phyloP scores from a whole-genome alignment of 1,139 yeast species.

The Zygotorulaspora mrakii region DNA sequence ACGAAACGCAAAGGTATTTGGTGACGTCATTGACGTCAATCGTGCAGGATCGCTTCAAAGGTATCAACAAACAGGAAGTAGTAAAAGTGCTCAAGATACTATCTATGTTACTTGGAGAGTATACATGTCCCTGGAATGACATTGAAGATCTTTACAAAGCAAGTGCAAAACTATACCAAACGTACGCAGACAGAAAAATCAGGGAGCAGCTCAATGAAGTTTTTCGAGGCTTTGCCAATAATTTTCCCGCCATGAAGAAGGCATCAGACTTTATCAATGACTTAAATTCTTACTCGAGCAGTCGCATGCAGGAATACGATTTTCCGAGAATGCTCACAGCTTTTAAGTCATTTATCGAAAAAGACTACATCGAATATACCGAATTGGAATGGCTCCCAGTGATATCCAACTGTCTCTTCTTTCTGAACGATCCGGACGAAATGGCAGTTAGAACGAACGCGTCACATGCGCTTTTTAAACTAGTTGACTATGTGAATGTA shows the following conservation, averaged over 20 bases:
- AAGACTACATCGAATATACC: constrained; percentile 43
- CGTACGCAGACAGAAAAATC: constrained; percentile 55
- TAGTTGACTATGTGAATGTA: constrained; percentile 54
- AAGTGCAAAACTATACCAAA: constrained; percentile 57
- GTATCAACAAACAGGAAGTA: constrained; percentile 53
- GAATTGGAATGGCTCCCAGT: constrained; percentile 78
- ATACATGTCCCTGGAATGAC: constrained; percentile 52
- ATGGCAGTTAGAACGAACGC: constrained; percentile 79
- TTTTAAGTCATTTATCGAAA: constrained; percentile 62
- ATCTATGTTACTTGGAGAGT: constrained; percentile 49
- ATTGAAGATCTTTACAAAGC: constrained; percentile 52
- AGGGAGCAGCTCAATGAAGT: constrained; percentile 60
- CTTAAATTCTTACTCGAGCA: constrained; percentile 63
- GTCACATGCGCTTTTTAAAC: constrained; percentile 58
- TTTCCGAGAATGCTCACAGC: constrained; percentile 71
- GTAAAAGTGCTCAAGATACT: constrained; percentile 58
- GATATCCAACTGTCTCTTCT: constrained; percentile 62
- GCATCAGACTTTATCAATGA: constrained; percentile 55
- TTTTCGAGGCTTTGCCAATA: constrained; percentile 56
- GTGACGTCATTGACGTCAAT: constrained; percentile 59
- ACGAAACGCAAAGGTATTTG: constrained; percentile 52
- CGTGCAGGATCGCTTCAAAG: constrained; percentile 57
- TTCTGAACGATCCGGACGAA: constrained; percentile 75
- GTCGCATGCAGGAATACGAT: constrained; percentile 70
- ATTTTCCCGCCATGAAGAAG: constrained; percentile 44